Evolutionary conservation across 805 yeast species (phyloP).

Genomic region (Metschnikowia kunwiensis): DNA sequence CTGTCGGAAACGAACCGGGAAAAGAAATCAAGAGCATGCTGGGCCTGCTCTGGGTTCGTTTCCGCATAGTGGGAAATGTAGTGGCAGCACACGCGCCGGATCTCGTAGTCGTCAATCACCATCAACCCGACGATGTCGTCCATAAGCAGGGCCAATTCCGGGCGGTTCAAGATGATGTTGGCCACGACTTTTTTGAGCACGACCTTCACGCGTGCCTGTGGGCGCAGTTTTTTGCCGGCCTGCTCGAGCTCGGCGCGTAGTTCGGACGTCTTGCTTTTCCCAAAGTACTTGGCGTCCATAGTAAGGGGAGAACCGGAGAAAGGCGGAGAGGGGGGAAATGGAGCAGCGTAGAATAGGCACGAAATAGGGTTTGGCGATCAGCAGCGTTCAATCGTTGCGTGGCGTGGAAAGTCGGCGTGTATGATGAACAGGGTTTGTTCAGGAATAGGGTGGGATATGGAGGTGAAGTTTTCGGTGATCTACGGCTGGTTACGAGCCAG

Average conservation of each 20-base stretch:
- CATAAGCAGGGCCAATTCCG: constrained; percentile 65
- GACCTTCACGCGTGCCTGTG: constrained; percentile 33
- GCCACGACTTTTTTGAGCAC: constrained; percentile 71
- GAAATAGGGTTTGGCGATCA: too few species aligned
- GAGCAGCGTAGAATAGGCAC: too few species aligned
- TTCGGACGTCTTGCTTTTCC: constrained; percentile 39
- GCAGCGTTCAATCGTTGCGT: too few species aligned
- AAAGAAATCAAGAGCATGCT: constrained; percentile 54
- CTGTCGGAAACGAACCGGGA: constrained; percentile 48
- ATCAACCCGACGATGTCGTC: constrained; percentile 60
- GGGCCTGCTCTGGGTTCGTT: constrained; percentile 53
- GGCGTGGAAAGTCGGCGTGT: too few species aligned
- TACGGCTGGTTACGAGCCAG: too few species aligned
- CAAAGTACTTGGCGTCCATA: constrained; percentile 31
- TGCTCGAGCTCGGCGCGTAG: constrained; percentile 42
- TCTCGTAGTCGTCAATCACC: constrained; percentile 57
- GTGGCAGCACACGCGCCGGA: constrained; percentile 68
- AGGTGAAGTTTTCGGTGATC: too few species aligned
- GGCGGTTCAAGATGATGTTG: constrained; percentile 77
- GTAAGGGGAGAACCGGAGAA: background rate
- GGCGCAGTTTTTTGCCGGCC: constrained; percentile 41
- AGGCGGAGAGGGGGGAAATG: too few species aligned
- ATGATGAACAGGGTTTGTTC: too few species aligned
- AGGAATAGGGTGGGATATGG: too few species aligned
- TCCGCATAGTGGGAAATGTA: constrained; percentile 61